Conservation (phyloP, 2,329 filamentous ascomycete species). For the Colletotrichum spaethianum region DNA sequence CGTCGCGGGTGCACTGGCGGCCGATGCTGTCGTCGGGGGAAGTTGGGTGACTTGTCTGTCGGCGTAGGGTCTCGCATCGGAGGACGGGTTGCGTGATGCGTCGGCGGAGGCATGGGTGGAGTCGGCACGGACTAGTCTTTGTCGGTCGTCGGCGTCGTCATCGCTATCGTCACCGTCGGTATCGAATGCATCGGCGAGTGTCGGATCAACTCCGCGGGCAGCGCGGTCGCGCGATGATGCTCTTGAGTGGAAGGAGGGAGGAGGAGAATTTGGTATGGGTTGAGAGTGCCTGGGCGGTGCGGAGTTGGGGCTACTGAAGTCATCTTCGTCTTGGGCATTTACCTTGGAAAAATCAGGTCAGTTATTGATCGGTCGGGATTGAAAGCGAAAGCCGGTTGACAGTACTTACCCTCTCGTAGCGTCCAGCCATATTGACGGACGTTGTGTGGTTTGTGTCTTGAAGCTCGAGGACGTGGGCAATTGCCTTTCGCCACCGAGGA, state of each 20-base stretch:
- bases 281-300: conserved; percentile 48
- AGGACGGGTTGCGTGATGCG: conserved; percentile 38
- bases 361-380: neutral
- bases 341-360: conserved; percentile 58
- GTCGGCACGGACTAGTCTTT: conserved; percentile 84
- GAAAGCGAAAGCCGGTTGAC: neutral
- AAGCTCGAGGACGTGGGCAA: conserved; percentile 1
- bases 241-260: conserved; percentile 91
- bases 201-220: conserved; percentile 73
- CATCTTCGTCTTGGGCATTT: conserved; percentile 71
- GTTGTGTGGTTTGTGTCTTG: conserved; percentile 6
- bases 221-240: conserved; percentile 69
- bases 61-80: conserved; percentile 42
- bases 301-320: conserved; percentile 55
- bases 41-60: conserved; percentile 42
- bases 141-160: conserved; percentile 84
- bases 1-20: conserved; percentile 46
- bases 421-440: conserved; percentile 62
- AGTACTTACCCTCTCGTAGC: conserved; percentile 70
- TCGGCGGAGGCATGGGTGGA: conserved; percentile 50
- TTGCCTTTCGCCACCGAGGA: conserved; percentile 40
- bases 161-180: conserved; percentile 83
- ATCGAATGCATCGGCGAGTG: conserved; percentile 94
- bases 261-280: conserved; percentile 71
- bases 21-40: conserved; percentile 45